Conservation (phyloP, 495 filamentous ascomycete species). For the Talaromyces stipitatus region DNA sequence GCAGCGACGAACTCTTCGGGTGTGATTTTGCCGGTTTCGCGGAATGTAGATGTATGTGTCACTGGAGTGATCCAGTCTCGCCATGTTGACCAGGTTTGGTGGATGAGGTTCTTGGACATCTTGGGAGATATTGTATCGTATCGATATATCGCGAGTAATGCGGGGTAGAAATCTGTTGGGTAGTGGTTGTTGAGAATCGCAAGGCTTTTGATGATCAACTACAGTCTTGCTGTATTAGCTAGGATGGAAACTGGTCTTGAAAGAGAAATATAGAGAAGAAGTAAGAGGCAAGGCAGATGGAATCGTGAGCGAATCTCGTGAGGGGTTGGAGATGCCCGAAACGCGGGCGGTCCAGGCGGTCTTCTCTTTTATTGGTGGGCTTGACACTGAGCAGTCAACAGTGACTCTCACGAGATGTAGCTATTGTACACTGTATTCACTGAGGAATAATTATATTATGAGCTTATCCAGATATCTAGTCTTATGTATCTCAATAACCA, state of each 20-base stretch:
- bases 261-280: background rate
- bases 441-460: background rate
- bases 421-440: background rate
- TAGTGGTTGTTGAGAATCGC: background rate
- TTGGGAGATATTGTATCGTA: background rate
- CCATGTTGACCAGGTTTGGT: slow-evolving; percentile 75
- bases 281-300: background rate
- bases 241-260: background rate
- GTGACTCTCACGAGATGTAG: background rate
- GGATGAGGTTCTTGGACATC: slow-evolving; percentile 47
- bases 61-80: slow-evolving; percentile 86
- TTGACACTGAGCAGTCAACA: too few relatives aligned
- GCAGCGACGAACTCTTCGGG: slow-evolving; percentile 95
- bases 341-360: background rate
- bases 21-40: slow-evolving; percentile 86
- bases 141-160: background rate
- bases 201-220: background rate
- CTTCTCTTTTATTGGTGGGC: background rate
- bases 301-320: background rate
- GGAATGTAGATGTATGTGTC: slow-evolving; percentile 87
- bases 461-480: background rate
- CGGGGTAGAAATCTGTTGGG: background rate
- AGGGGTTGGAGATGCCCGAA: background rate
- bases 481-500: too few relatives aligned
- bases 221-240: background rate